Evolutionary conservation across 805 yeast genomes (phyloP).

Genomic region (Starmerella geochares): DNA sequence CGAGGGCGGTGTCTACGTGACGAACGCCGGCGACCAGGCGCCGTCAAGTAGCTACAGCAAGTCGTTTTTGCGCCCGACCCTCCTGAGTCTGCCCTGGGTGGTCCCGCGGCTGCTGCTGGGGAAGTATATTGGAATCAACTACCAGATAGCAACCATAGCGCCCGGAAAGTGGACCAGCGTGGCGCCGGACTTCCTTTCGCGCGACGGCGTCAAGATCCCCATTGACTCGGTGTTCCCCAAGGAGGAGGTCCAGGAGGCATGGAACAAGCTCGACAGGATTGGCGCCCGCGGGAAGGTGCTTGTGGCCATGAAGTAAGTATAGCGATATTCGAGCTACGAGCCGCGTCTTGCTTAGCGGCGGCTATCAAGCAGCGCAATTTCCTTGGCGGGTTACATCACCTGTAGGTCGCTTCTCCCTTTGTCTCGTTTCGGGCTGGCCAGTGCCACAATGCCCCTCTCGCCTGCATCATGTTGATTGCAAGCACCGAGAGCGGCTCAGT

Average conservation of each 20-base stretch:
- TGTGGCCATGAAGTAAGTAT: background rate
- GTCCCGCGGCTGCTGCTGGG: background rate
- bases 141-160: background rate
- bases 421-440: too few relatives aligned
- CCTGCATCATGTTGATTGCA: too few relatives aligned
- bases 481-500: too few relatives aligned
- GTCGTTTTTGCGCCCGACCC: background rate
- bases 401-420: too few relatives aligned
- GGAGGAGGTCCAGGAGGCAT: background rate
- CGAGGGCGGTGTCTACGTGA: slow-evolving; percentile 2
- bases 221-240: slow-evolving; percentile 1
- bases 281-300: slow-evolving; percentile 3
- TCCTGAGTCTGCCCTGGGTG: background rate
- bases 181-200: background rate
- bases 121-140: background rate
- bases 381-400: too few relatives aligned
- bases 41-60: background rate
- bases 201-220: background rate
- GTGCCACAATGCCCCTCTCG: too few relatives aligned
- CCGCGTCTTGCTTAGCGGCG: too few relatives aligned
- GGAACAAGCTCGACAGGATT: background rate
- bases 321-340: too few relatives aligned
- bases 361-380: too few relatives aligned
- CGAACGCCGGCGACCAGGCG: slow-evolving; percentile 1
- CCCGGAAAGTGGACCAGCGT: background rate